Percentiles rank a stretch among this genome's conserved stretches.
These are phyloP conservation scores for Fennellomyces sp. DNA, from an alignment of 371 early-diverging fungal species.

Conservation along the genomic window DNA sequence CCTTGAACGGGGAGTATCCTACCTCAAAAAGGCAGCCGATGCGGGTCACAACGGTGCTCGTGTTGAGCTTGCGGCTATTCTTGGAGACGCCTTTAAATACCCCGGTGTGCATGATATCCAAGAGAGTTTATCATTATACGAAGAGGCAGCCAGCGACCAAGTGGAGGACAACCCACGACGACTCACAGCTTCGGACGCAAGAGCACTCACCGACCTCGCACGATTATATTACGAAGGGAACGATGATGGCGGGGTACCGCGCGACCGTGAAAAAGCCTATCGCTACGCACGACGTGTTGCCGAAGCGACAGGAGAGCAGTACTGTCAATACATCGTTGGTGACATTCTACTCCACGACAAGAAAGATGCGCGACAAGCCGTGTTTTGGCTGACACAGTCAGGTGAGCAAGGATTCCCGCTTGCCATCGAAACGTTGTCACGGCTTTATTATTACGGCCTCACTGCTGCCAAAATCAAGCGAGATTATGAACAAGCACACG, in stretches of 20 bases:
- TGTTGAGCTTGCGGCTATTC: constrained; percentile 38
- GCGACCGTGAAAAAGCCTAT: constrained; percentile 45
- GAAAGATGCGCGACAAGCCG: constrained; percentile 38
- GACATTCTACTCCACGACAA: constrained; percentile 33
- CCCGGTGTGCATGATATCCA: constrained; percentile 39
- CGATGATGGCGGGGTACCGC: constrained; percentile 18
- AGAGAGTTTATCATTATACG: constrained; percentile 35
- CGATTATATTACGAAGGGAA: constrained; percentile 48
- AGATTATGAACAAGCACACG: constrained; percentile 42
- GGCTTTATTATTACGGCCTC: constrained; percentile 40
- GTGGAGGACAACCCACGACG: constrained; percentile 8
- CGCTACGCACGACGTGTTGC: constrained; percentile 45
- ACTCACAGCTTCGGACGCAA: constrained; percentile 26
- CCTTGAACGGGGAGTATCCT: constrained; percentile 24
- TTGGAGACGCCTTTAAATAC: constrained; percentile 43
- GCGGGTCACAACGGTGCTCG: constrained; percentile 37
- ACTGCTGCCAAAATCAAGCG: constrained; percentile 25
- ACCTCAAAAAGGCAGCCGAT: constrained; percentile 32
- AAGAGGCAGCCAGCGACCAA: constrained; percentile 21
- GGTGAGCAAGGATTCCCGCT: constrained; percentile 50
- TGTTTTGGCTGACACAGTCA: constrained; percentile 50
- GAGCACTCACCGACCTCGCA: constrained; percentile 44
- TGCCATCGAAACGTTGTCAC: constrained; percentile 44
- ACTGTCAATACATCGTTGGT: constrained; percentile 54
- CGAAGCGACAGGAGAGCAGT: constrained; percentile 43